Evolutionary conservation across 495 filamentous ascomycete genomes (phyloP).

Genomic region (Durotheca rogersii): DNA sequence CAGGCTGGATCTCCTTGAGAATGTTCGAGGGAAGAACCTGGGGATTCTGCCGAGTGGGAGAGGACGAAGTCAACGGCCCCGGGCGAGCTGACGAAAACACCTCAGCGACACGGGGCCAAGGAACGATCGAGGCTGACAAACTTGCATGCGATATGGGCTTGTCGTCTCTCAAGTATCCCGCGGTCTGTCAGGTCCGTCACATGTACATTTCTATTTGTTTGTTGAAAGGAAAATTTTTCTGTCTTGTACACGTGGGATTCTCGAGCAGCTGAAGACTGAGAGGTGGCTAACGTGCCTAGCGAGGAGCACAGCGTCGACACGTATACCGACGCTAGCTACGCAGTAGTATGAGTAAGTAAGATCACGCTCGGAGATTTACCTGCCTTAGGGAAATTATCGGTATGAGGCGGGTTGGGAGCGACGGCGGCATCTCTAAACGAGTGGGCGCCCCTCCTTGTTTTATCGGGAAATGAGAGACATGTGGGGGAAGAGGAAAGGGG

Average conservation of each 20-base stretch:
- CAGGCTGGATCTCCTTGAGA: no score
- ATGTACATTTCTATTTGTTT: constrained; percentile 2
- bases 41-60: background rate
- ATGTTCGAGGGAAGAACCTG: no score
- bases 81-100: constrained; percentile 9
- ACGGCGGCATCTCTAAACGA: background rate
- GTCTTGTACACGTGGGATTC: no score
- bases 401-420: background rate
- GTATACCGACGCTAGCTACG: no score
- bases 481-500: no score
- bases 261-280: no score
- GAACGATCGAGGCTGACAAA: constrained; percentile 4
- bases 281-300: no score
- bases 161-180: background rate
- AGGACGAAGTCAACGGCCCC: background rate
- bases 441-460: background rate
- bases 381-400: background rate
- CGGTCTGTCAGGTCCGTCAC: background rate
- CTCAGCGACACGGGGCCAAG: constrained; percentile 10
- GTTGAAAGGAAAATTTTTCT: background rate
- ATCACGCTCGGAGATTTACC: no score
- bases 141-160: constrained; percentile 17
- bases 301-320: no score
- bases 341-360: no score
- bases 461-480: constrained; percentile 7